These are phyloP conservation scores for Ambrosia hybrid DNA, from an alignment of 140 eudicot genomes.

Conservation along the genomic window DNA sequence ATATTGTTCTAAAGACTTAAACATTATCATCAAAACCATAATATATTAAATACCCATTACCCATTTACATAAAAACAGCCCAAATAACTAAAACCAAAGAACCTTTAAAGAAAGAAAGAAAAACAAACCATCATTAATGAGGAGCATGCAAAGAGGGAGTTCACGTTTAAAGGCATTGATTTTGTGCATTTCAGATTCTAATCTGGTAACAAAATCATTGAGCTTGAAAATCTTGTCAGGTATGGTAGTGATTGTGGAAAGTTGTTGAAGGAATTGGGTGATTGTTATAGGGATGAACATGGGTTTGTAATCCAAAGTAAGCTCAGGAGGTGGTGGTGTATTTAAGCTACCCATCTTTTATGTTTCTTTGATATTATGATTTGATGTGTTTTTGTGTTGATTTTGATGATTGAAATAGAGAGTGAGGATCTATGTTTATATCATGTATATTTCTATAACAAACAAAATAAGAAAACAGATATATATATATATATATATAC, in stretches of 20 bases:
- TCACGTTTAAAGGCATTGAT: slow-evolving; percentile 81
- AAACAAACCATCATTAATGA: slow-evolving; percentile 62
- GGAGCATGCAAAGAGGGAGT: slow-evolving; percentile 73
- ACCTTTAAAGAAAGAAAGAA: neutral
- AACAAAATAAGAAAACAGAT: neutral
- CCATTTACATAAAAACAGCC: too few relatives aligned
- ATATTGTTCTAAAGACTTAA: neutral
- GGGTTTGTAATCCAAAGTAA: slow-evolving; percentile 50
- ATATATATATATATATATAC: neutral
- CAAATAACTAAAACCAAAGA: too few relatives aligned
- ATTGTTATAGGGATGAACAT: slow-evolving; percentile 58
- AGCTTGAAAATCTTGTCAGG: slow-evolving; percentile 49
- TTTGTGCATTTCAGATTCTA: slow-evolving; percentile 81
- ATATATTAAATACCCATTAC: too few relatives aligned
- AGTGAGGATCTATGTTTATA: slow-evolving; percentile 21
- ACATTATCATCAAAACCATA: neutral
- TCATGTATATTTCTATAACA: neutral
- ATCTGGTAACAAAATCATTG: slow-evolving; percentile 47
- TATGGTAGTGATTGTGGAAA: slow-evolving; percentile 35
- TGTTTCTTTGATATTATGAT: neutral
- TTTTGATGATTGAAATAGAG: slow-evolving; percentile 23
- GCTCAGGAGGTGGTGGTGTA: slow-evolving; percentile 32
- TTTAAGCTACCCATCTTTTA: slow-evolving; percentile 46
- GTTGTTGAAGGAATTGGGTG: slow-evolving; percentile 40
- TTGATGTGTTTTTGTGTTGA: neutral